Conservation (phyloP, 2,329 filamentous ascomycete species). For the Colletotrichum sp. region DNA sequence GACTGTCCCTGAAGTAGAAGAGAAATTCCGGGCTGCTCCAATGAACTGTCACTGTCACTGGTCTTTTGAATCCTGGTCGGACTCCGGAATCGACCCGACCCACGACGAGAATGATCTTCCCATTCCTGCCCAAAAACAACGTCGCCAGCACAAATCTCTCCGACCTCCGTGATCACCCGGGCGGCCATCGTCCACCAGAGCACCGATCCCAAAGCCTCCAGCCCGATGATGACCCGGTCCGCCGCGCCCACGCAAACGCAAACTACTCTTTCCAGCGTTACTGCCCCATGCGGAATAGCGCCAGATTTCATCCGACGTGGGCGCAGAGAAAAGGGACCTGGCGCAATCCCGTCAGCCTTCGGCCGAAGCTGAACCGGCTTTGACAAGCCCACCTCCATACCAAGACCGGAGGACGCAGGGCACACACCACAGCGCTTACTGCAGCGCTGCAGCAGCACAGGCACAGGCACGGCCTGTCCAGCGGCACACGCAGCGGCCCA, state of each 20-base stretch:
- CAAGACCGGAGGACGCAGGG: background rate
- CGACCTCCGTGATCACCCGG: background rate
- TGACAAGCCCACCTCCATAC: background rate
- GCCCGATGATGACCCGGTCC: background rate
- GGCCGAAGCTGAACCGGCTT: background rate
- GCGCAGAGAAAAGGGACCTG: background rate
- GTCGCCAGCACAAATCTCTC: background rate
- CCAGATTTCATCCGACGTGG: background rate
- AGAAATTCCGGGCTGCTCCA: background rate
- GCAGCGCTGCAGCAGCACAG: background rate
- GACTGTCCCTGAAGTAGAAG: background rate
- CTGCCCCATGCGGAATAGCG: background rate
- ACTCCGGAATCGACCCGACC: background rate
- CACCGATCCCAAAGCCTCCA: background rate
- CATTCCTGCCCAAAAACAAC: background rate
- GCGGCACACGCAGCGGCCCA: background rate
- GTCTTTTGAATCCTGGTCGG: background rate
- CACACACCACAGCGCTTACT: background rate
- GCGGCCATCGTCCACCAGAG: background rate
- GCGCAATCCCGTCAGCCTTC: background rate
- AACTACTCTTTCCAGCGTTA: background rate
- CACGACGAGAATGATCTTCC: background rate
- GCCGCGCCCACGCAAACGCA: fast-evolving
- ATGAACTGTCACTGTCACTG: background rate
- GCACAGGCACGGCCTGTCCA: background rate